Conservation (phyloP, 2,329 filamentous ascomycete species). For the Tolypocladium guangdongense region DNA sequence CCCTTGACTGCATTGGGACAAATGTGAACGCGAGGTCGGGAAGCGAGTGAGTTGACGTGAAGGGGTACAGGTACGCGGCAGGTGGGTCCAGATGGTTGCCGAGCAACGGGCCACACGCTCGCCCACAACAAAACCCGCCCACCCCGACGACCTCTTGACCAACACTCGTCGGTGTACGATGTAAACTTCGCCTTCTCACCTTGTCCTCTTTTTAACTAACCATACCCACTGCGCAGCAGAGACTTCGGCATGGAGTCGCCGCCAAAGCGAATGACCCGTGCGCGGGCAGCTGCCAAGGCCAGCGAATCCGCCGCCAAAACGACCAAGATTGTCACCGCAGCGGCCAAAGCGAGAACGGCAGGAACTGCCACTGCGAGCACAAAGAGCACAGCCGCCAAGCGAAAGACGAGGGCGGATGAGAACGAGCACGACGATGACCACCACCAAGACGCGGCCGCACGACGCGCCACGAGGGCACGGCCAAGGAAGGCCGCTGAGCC, state of each 20-base stretch:
- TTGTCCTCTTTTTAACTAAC: slow-evolving; percentile 4
- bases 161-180: slow-evolving; percentile 6
- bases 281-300: slow-evolving; percentile 32
- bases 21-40: background rate
- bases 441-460: slow-evolving; percentile 16
- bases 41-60: background rate
- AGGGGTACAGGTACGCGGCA: background rate
- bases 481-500: slow-evolving; percentile 28
- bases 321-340: slow-evolving; percentile 36
- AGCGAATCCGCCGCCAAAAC: slow-evolving; percentile 26
- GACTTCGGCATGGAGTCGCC: slow-evolving; percentile 37
- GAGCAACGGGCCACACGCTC: slow-evolving; percentile 5
- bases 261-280: slow-evolving; percentile 48
- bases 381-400: slow-evolving; percentile 23
- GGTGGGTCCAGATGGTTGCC: slow-evolving; percentile 6
- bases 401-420: slow-evolving; percentile 46
- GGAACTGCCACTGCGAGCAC: slow-evolving; percentile 18
- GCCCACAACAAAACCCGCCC: slow-evolving; percentile 6
- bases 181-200: slow-evolving; percentile 9
- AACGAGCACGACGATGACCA: slow-evolving; percentile 31
- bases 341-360: slow-evolving; percentile 34
- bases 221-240: background rate
- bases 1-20: background rate
- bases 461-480: slow-evolving; percentile 30
- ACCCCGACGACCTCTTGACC: background rate